Base-by-base conservation (phyloP, 202 grass and related monocot genomes). In the Zoysia matrella region DNA sequence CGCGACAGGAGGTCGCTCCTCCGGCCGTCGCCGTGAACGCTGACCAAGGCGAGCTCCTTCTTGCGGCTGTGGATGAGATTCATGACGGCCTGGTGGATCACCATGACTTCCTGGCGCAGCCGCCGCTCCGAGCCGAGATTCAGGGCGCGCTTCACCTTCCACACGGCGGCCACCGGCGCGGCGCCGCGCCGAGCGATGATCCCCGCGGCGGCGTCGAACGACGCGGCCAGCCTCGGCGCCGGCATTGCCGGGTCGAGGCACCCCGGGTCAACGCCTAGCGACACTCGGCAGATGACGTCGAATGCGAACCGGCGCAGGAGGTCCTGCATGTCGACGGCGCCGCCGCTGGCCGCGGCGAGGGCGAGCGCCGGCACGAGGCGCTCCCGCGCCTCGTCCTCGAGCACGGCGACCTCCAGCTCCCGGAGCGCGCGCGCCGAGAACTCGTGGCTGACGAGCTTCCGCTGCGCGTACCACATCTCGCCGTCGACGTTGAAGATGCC, bases 401-500 rank as follows among this genome's bases (percentile, higher is more conserved):
- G 70, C 46, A 84, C 89, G 10, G 86, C 82, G 0, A 72, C 9
- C 86, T 92, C 82, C 1, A 91, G 84, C 2, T 89, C 84, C 7
- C 84, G 81, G 16, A 94, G 77, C 43, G 92, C 79, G 54, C 89
- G 83, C 55, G 81, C 85, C 16, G 83, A 82, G 92, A 94, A 94
- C 81, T 88, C 92, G 77, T 89, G 89, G 84, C 89, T 91, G 6
- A 88, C 81, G 5, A 89, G 76, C 84, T 94, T 94, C 6, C 86
- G 65, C 86, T 94, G 89, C 41, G 80, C 77, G 72, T 76, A 79
- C 90, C 90, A 95, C 3, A 73, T 60, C 18, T 92, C 77, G 52
- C 93, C 83, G 62, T 95, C 90, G 16, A 89, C 85, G 83, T 90
- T 92, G 80, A 95, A 92, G 86, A 95, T 95, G n/a, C 93, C 90